Conservation (phyloP, 768 basidiomycete genomes). For the Trametes cinnabarina region DNA sequence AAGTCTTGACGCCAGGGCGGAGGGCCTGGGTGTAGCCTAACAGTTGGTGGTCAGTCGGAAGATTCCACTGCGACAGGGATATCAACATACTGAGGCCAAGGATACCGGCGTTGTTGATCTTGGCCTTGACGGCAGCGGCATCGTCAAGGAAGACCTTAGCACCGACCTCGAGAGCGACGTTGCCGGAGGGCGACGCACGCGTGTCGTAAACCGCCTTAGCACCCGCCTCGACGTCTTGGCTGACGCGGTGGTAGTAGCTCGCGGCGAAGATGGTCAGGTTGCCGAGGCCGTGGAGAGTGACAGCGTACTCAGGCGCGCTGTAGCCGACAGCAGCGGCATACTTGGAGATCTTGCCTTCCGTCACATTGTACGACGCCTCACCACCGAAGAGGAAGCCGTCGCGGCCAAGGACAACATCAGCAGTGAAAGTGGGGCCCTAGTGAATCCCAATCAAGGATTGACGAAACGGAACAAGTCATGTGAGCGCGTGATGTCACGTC, state of each 20-base stretch:
- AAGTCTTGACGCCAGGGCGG: conserved; percentile 88
- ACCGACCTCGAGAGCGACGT: conserved; percentile 88
- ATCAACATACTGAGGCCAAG: conserved; percentile 66
- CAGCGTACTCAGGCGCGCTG: conserved; percentile 93
- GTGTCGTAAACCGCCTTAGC: conserved; percentile 96
- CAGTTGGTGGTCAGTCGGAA: not conserved
- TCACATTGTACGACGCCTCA: conserved; percentile 96
- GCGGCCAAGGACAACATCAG: conserved; percentile 92
- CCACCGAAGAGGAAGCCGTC: conserved; percentile 97
- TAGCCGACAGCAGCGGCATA: conserved; percentile 92
- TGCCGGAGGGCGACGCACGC: conserved; percentile 79
- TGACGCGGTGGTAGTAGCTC: conserved; percentile 98
- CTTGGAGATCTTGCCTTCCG: conserved; percentile 85
- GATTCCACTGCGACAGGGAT: no score
- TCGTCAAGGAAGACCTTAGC: conserved; percentile 89
- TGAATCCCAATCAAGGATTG: not conserved
- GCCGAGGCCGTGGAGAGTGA: conserved; percentile 91
- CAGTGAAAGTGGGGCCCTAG: conserved; percentile 95
- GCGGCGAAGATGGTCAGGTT: conserved; percentile 93
- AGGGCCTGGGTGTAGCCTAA: conserved; percentile 89
- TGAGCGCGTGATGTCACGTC: conserved; percentile 20
- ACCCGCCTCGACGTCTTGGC: conserved; percentile 87
- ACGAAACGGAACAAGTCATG: not conserved
- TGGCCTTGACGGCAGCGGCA: conserved; percentile 93
- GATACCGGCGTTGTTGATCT: conserved; percentile 96